These are phyloP conservation scores for Skeletonema tropicum DNA, from an alignment of 108 stramenopile species.

Conservation along the genomic window DNA sequence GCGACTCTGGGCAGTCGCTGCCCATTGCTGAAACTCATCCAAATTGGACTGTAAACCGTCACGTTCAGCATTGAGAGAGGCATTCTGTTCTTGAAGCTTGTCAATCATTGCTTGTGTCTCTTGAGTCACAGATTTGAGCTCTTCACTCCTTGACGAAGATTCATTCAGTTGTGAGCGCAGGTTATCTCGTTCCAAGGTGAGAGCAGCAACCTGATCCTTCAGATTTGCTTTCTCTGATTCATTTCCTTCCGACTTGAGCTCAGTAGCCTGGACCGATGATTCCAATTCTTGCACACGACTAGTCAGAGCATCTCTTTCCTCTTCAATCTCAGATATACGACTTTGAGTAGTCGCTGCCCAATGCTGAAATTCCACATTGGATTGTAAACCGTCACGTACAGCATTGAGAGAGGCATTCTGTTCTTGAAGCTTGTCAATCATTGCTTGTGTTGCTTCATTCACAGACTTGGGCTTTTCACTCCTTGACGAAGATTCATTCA, in stretches of 20 bases:
- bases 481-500: background rate
- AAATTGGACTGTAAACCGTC: conserved; percentile 50
- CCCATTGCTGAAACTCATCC: conserved; percentile 63
- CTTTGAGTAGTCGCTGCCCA: conserved; percentile 63
- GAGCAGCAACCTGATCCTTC: conserved; percentile 1
- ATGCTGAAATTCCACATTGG: conserved; percentile 49
- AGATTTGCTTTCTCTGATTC: background rate
- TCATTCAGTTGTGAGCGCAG: conserved; percentile 1
- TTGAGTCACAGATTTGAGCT: conserved; percentile 17
- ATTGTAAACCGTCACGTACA: conserved; percentile 42
- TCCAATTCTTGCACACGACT: conserved; percentile 1
- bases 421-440: conserved; percentile 34
- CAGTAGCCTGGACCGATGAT: background rate
- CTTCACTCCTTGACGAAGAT: background rate
- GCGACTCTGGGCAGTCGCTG: conserved; percentile 56
- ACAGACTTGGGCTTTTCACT: conserved; percentile 14
- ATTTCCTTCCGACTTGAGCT: background rate
- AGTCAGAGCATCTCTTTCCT: conserved; percentile 37
- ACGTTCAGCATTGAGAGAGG: conserved; percentile 27
- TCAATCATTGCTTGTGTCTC: conserved; percentile 13
- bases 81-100: conserved; percentile 41
- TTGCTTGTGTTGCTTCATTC: conserved; percentile 11
- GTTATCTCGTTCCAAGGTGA: conserved; percentile 5
- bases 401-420: conserved; percentile 38
- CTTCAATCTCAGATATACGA: conserved; percentile 57